These are phyloP conservation scores for Colletotrichum ledebouriae DNA, from an alignment of 2,329 filamentous ascomycete genomes.

Conservation along the genomic window DNA sequence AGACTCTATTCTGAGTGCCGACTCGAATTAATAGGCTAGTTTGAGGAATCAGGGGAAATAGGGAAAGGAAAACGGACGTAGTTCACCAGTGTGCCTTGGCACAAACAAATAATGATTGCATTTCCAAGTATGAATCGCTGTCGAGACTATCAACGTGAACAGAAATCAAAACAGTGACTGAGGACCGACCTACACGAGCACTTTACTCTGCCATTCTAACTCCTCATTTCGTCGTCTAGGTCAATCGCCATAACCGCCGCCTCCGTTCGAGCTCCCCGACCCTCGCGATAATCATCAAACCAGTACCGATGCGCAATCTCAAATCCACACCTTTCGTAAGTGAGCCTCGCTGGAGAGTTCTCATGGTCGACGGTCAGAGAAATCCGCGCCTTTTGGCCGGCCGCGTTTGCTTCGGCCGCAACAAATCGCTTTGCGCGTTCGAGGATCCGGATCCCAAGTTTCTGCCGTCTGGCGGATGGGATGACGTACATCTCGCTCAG, in stretches of 20 bases:
- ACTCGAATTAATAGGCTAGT: not conserved
- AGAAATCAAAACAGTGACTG: too few species aligned
- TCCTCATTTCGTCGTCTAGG: not conserved
- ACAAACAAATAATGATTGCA: too few species aligned
- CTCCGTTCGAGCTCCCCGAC: conserved; percentile 24
- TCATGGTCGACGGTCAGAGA: conserved; percentile 34
- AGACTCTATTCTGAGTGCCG: not conserved
- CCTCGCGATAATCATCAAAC: conserved; percentile 33
- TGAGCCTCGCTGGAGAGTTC: conserved; percentile 14
- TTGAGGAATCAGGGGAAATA: not conserved
- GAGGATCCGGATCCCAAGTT: not conserved
- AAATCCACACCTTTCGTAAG: conserved; percentile 31
- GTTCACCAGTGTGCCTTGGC: too few species aligned
- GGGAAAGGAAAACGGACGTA: not conserved
- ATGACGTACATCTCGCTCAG: conserved; percentile 39
- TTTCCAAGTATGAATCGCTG: too few species aligned
- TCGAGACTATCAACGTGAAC: too few species aligned
- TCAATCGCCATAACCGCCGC: conserved; percentile 36
- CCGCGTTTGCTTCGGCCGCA: not conserved
- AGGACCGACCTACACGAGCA: too few species aligned
- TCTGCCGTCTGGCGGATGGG: conserved; percentile 1
- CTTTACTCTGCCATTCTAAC: not conserved
- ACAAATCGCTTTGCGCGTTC: conserved; percentile 16
- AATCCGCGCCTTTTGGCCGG: not conserved
- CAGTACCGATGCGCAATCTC: conserved; percentile 32